Conservation (phyloP, 2,329 filamentous ascomycete genomes). For the Cordyceps pruinosa region DNA sequence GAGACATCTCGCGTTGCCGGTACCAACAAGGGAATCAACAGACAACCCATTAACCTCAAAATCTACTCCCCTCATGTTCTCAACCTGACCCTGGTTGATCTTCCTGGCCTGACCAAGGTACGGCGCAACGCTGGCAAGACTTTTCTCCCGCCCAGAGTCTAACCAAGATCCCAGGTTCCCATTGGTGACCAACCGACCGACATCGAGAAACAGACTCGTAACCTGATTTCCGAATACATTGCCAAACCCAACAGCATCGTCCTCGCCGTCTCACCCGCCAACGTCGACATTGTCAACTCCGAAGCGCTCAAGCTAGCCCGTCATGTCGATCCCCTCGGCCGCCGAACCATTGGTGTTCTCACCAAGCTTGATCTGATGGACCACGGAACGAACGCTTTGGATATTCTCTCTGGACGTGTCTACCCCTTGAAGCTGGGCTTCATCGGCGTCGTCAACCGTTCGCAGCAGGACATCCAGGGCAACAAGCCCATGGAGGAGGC, state of each 20-base stretch:
- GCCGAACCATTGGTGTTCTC: slow-evolving; percentile 90
- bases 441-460: slow-evolving; percentile 95
- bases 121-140: slow-evolving; percentile 15
- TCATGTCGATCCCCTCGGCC: slow-evolving; percentile 91
- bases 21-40: slow-evolving; percentile 96
- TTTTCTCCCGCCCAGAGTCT: background rate
- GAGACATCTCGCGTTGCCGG: slow-evolving; percentile 89
- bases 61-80: slow-evolving; percentile 96
- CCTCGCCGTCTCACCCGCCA: slow-evolving; percentile 91
- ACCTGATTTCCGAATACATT: slow-evolving; percentile 95
- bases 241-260: slow-evolving; percentile 98
- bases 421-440: slow-evolving; percentile 96
- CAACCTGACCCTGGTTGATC: slow-evolving; percentile 90
- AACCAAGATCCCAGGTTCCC: slow-evolving; percentile 55
- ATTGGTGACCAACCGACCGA: slow-evolving; percentile 96
- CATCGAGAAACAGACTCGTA: slow-evolving; percentile 97
- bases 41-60: slow-evolving; percentile 95
- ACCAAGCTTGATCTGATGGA: slow-evolving; percentile 99
- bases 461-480: slow-evolving; percentile 94
- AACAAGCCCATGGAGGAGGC: slow-evolving; percentile 94
- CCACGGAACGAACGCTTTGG: slow-evolving; percentile 93
- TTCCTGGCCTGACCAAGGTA: slow-evolving; percentile 93
- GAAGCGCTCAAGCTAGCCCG: slow-evolving; percentile 94
- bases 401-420: slow-evolving; percentile 94
- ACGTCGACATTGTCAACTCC: slow-evolving; percentile 97